Percentiles rank a stretch among this genome's conserved stretches.
These are phyloP conservation scores for Candida sp. DNA, from an alignment of 1,139 yeast species.

Conservation along the genomic window DNA sequence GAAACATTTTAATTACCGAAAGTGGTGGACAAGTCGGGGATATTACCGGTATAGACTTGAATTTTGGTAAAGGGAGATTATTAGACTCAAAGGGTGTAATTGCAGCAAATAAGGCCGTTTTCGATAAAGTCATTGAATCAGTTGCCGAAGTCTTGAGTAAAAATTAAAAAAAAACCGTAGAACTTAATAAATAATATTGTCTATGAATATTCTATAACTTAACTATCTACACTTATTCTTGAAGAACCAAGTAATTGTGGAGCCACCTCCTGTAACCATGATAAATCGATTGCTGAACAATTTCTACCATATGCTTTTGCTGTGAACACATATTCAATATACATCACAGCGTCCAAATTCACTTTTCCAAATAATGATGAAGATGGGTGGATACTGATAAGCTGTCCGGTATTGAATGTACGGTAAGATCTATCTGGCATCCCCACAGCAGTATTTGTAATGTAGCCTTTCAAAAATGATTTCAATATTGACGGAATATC, in stretches of 20 bases:
- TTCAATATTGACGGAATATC: slow-evolving; percentile 65
- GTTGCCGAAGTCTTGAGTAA: slow-evolving; percentile 32
- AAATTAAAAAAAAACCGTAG: neutral
- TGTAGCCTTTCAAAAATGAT: slow-evolving; percentile 77
- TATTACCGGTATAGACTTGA: slow-evolving; percentile 65
- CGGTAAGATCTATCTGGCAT: slow-evolving; percentile 93
- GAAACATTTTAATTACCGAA: slow-evolving; percentile 79
- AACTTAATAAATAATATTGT: neutral
- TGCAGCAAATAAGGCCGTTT: slow-evolving; percentile 72
- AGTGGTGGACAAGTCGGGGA: slow-evolving; percentile 93
- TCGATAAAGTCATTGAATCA: slow-evolving; percentile 58
- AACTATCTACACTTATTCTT: slow-evolving; percentile 18
- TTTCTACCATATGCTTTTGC: slow-evolving; percentile 90
- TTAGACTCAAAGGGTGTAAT: slow-evolving; percentile 85
- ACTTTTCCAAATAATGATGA: slow-evolving; percentile 77
- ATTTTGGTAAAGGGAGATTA: slow-evolving; percentile 86
- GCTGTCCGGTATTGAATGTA: slow-evolving; percentile 76
- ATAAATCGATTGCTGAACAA: slow-evolving; percentile 78
- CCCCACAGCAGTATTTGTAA: slow-evolving; percentile 87
- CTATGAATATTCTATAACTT: neutral
- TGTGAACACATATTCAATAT: slow-evolving; percentile 91
- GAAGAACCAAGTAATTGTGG: slow-evolving; percentile 59
- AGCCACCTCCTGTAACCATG: slow-evolving; percentile 85
- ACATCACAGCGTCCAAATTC: slow-evolving; percentile 87
- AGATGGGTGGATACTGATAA: slow-evolving; percentile 89